Percentiles rank a stretch among this genome's conserved stretches.
Conservation (phyloP, 2,329 filamentous ascomycete genomes). For the Rhynchosporium graminicola region DNA sequence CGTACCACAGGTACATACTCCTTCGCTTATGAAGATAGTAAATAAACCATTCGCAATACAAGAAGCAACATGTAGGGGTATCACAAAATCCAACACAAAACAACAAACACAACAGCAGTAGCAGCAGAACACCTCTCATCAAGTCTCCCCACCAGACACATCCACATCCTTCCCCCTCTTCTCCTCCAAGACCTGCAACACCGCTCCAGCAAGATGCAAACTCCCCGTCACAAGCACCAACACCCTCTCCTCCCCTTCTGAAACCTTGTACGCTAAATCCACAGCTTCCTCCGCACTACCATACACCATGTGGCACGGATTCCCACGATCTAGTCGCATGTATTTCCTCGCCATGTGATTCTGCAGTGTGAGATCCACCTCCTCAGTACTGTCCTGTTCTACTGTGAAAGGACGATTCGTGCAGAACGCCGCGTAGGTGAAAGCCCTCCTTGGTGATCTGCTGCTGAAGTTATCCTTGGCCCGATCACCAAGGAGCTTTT, state of each 20-base stretch:
- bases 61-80: slow-evolving; percentile 2
- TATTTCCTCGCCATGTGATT: slow-evolving; percentile 63
- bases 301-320: slow-evolving; percentile 49
- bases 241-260: slow-evolving; percentile 45
- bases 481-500: too few species aligned
- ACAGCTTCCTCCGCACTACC: slow-evolving; percentile 75
- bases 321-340: slow-evolving; percentile 51
- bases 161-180: background rate
- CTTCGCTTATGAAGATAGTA: background rate
- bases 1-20: background rate
- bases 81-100: background rate
- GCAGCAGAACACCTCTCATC: background rate
- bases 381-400: slow-evolving; percentile 38
- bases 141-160: background rate
- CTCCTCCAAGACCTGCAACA: slow-evolving; percentile 64
- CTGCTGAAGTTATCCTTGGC: too few species aligned
- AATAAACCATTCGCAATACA: slow-evolving; percentile 1
- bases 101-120: background rate
- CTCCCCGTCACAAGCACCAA: slow-evolving; percentile 79
- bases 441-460: slow-evolving; percentile 42
- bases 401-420: slow-evolving; percentile 68
- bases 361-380: slow-evolving; percentile 62
- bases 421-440: slow-evolving; percentile 77
- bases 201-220: slow-evolving; percentile 78
- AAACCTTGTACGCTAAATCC: slow-evolving; percentile 44